phyloP scores from a whole-genome alignment of 805 yeast genomes.

The Candida maris region DNA sequence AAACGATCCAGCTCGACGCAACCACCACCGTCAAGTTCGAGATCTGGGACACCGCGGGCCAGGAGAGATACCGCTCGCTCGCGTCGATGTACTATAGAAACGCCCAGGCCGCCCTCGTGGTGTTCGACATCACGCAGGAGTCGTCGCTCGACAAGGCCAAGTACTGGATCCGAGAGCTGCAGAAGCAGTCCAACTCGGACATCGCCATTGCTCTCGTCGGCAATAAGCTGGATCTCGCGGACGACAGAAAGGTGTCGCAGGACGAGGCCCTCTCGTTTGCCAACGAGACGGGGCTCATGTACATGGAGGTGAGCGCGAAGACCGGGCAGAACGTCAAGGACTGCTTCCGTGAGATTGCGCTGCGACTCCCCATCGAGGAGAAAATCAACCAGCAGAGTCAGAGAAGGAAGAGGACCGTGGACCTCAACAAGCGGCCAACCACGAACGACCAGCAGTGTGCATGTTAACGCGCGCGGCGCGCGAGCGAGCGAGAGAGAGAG shows the following conservation, averaged over 20 bases:
- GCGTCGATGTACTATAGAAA: slow-evolving; percentile 84
- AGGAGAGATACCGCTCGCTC: slow-evolving; percentile 70
- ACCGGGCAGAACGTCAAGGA: slow-evolving; percentile 48
- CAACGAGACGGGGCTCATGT: slow-evolving; percentile 45
- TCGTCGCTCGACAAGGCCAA: slow-evolving; percentile 69
- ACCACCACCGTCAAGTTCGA: slow-evolving; percentile 62
- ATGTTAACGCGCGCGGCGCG: slow-evolving; percentile 18
- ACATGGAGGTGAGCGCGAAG: slow-evolving; percentile 58
- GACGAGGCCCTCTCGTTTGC: slow-evolving; percentile 54
- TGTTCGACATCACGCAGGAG: slow-evolving; percentile 67
- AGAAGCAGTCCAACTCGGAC: slow-evolving; percentile 71
- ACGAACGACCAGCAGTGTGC: slow-evolving; percentile 33
- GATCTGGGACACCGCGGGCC: slow-evolving; percentile 88
- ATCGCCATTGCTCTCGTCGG: slow-evolving; percentile 82
- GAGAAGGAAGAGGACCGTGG: slow-evolving; percentile 26
- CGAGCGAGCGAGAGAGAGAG: too few relatives aligned
- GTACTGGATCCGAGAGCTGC: slow-evolving; percentile 75
- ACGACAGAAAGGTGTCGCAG: slow-evolving; percentile 42
- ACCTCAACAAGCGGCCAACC: slow-evolving; percentile 29
- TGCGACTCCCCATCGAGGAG: slow-evolving; percentile 37
- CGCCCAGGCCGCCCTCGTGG: slow-evolving; percentile 77
- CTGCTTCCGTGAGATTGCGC: slow-evolving; percentile 49
- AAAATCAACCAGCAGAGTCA: slow-evolving; percentile 20
- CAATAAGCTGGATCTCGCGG: slow-evolving; percentile 63
- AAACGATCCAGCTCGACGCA: slow-evolving; percentile 54